Percentiles rank a stretch among this genome's conserved stretches.
These are phyloP conservation scores for Camellia sinensis DNA, from an alignment of 148 eudicot species.

Conservation along the genomic window DNA sequence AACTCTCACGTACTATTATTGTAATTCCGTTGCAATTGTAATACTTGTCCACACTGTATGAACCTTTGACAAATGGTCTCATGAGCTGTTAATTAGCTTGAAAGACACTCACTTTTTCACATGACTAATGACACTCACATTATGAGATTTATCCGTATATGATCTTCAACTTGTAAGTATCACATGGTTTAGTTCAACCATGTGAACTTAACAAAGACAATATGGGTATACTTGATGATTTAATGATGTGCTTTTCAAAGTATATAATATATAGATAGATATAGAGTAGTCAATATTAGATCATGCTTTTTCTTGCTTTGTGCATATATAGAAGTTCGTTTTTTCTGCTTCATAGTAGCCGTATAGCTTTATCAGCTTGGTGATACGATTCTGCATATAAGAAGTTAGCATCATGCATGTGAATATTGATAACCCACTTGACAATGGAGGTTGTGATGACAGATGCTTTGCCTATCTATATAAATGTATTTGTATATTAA, in stretches of 20 bases:
- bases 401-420: slow-evolving; percentile 11
- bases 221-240: neutral
- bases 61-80: too few species aligned
- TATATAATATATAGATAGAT: neutral
- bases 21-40: too few species aligned
- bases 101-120: neutral
- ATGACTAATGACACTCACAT: neutral
- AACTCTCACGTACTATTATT: too few species aligned
- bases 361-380: too few species aligned
- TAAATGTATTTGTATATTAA: neutral
- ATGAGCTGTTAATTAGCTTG: too few species aligned
- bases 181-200: slow-evolving; percentile 5
- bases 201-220: neutral
- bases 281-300: neutral
- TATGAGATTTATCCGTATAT: neutral
- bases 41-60: too few species aligned
- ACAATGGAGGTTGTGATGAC: neutral
- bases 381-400: neutral
- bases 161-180: neutral
- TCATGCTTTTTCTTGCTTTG: neutral
- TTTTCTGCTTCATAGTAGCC: too few species aligned
- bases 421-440: slow-evolving; percentile 13
- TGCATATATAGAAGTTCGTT: too few species aligned
- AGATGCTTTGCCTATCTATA: neutral
- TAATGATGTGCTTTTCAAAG: neutral